Evolutionary conservation across 768 basidiomycete genomes (phyloP).

Genomic region (Suillus subalutaceus): DNA sequence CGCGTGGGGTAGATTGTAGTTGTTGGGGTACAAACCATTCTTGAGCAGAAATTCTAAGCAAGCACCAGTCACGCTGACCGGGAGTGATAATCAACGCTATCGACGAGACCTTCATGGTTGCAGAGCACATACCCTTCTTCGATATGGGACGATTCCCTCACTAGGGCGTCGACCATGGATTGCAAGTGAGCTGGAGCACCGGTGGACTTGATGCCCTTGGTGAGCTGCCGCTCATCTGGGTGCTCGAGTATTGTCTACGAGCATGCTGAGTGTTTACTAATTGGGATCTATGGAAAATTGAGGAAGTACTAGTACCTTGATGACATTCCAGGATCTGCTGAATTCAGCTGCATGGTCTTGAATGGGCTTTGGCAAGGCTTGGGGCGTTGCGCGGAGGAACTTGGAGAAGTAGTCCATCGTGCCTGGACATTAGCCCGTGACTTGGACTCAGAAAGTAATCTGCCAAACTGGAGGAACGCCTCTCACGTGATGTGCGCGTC

Average conservation of each 20-base stretch:
- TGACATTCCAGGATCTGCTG: constrained; percentile 70
- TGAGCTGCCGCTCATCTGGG: constrained; percentile 88
- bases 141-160: constrained; percentile 81
- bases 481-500: constrained; percentile 12
- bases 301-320: constrained; percentile 54
- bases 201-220: constrained; percentile 79
- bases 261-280: constrained; percentile 14
- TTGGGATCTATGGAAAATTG: background rate
- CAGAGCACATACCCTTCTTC: constrained; percentile 77
- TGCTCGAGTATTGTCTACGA: constrained; percentile 76
- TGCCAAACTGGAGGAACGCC: background rate
- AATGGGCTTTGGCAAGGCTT: constrained; percentile 47
- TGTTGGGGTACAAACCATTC: constrained; percentile 56
- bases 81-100: constrained; percentile 15
- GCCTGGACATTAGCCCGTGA: constrained; percentile 5
- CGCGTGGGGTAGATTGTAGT: background rate
- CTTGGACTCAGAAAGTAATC: background rate
- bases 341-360: constrained; percentile 77
- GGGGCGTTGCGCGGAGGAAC: constrained; percentile 56
- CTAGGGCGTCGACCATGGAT: constrained; percentile 83
- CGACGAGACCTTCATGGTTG: constrained; percentile 3
- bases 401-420: constrained; percentile 87
- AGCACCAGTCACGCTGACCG: constrained; percentile 74
- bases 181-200: constrained; percentile 76
- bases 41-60: constrained; percentile 92